These are phyloP conservation scores for Pulveroboletus sp. DNA, from an alignment of 768 basidiomycete genomes.

Conservation along the genomic window DNA sequence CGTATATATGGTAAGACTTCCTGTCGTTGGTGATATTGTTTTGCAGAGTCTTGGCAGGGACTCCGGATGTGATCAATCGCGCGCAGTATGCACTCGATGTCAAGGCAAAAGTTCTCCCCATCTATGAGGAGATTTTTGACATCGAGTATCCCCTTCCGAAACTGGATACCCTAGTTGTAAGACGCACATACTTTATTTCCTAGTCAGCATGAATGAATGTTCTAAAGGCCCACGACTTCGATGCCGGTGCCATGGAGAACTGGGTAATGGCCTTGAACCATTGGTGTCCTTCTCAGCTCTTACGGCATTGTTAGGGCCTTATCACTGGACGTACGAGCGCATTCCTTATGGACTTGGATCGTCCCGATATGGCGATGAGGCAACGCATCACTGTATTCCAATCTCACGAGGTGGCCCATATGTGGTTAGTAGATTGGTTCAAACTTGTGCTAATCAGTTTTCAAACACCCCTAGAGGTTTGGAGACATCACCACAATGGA, in stretches of 20 bases:
- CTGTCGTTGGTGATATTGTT: neutral
- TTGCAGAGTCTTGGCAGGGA: slow-evolving; percentile 45
- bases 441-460: neutral
- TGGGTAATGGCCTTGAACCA: slow-evolving; percentile 43
- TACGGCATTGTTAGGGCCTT: slow-evolving; percentile 49
- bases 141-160: slow-evolving; percentile 92
- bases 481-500: slow-evolving; percentile 93
- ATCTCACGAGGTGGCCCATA: slow-evolving; percentile 84
- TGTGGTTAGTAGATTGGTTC: slow-evolving; percentile 49
- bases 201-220: neutral
- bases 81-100: slow-evolving; percentile 86
- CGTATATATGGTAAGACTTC: slow-evolving; percentile 69
- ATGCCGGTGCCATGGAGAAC: slow-evolving; percentile 92
- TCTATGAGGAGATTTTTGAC: slow-evolving; percentile 92
- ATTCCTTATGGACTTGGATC: slow-evolving; percentile 76
- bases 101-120: slow-evolving; percentile 72
- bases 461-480: slow-evolving; percentile 49
- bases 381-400: slow-evolving; percentile 75
- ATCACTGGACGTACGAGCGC: slow-evolving; percentile 86
- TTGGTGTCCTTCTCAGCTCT: slow-evolving; percentile 2
- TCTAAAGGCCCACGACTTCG: slow-evolving; percentile 74
- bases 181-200: slow-evolving; percentile 19
- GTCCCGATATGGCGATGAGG: slow-evolving; percentile 66
- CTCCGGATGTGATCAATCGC: slow-evolving; percentile 77
- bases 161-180: slow-evolving; percentile 84